Evolutionary conservation across 2,329 filamentous ascomycete genomes (phyloP).

Genomic region (Cephalotrichum gorgonifer): DNA sequence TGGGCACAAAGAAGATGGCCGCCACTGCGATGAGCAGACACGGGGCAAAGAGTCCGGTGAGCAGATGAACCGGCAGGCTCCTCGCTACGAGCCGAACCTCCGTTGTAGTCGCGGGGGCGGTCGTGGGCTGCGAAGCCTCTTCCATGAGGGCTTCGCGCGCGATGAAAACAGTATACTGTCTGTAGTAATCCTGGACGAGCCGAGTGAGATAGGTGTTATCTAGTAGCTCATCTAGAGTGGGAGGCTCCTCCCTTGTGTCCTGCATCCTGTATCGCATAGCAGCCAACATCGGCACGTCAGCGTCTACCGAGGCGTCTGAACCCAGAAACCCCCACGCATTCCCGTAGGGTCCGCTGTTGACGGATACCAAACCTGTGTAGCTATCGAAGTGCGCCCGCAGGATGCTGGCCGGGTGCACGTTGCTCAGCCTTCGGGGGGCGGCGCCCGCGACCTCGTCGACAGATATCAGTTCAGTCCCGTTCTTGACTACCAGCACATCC

Average conservation of each 20-base stretch:
- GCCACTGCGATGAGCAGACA: conserved; percentile 14
- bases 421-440: conserved; percentile 8
- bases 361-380: background rate
- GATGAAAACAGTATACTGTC: conserved; percentile 22
- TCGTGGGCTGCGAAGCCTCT: conserved; percentile 8
- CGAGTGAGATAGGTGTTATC: conserved; percentile 13
- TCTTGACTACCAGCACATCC: conserved; percentile 13
- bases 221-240: conserved; percentile 14
- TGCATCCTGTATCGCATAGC: conserved; percentile 17
- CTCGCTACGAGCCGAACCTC: conserved; percentile 20
- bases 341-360: conserved; percentile 8
- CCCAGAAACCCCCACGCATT: background rate
- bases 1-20: conserved; percentile 13
- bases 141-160: conserved; percentile 19
- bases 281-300: conserved; percentile 20
- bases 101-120: conserved; percentile 14
- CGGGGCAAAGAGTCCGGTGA: conserved; percentile 17
- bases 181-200: conserved; percentile 19
- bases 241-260: conserved; percentile 8
- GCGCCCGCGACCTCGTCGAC: conserved; percentile 6
- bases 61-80: conserved; percentile 18
- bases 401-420: conserved; percentile 15
- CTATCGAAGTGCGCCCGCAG: conserved; percentile 11
- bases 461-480: conserved; percentile 10
- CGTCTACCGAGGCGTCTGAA: background rate